Evolutionary conservation across 73 alveolate genomes (phyloP).

Genomic region (Uronychia binucleata): DNA sequence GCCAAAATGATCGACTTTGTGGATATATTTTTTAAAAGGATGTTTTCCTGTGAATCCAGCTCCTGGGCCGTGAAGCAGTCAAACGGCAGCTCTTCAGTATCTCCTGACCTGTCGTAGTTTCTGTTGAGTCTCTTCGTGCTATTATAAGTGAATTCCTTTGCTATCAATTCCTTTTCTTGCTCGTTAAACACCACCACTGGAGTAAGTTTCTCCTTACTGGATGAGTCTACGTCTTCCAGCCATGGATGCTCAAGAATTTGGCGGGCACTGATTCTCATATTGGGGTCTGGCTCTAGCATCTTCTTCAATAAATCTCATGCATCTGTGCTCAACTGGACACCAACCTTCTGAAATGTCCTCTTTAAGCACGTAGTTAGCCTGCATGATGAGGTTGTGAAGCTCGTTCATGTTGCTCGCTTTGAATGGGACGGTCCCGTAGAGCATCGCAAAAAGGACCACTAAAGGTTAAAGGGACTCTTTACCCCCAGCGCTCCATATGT

Average conservation of each 20-base stretch:
- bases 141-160: slow-evolving; percentile 61
- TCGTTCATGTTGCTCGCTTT: slow-evolving; percentile 92
- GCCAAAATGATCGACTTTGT: slow-evolving; percentile 86
- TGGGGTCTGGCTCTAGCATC: slow-evolving; percentile 74
- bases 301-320: slow-evolving; percentile 72
- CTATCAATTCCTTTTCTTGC: slow-evolving; percentile 49
- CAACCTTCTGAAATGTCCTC: slow-evolving; percentile 75
- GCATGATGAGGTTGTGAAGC: slow-evolving; percentile 76
- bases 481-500: slow-evolving; percentile 30
- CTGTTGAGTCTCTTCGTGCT: slow-evolving; percentile 53
- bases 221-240: slow-evolving; percentile 52
- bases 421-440: slow-evolving; percentile 94
- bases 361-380: slow-evolving; percentile 67
- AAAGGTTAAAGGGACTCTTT: too few relatives aligned
- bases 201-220: slow-evolving; percentile 7
- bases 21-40: slow-evolving; percentile 61
- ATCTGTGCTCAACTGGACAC: too few relatives aligned
- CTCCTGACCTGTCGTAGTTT: slow-evolving; percentile 35
- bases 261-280: slow-evolving; percentile 68
- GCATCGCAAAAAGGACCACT: slow-evolving; percentile 83
- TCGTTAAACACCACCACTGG: slow-evolving; percentile 48
- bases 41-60: slow-evolving; percentile 46
- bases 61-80: slow-evolving; percentile 58
- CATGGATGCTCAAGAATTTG: slow-evolving; percentile 86
- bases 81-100: slow-evolving; percentile 61